A percentile compares a stretch with the other conserved stretches of the same genome.
Conservation (phyloP, 1,284 basidiomycete species). For the Melampsora larici-populina region DNA sequence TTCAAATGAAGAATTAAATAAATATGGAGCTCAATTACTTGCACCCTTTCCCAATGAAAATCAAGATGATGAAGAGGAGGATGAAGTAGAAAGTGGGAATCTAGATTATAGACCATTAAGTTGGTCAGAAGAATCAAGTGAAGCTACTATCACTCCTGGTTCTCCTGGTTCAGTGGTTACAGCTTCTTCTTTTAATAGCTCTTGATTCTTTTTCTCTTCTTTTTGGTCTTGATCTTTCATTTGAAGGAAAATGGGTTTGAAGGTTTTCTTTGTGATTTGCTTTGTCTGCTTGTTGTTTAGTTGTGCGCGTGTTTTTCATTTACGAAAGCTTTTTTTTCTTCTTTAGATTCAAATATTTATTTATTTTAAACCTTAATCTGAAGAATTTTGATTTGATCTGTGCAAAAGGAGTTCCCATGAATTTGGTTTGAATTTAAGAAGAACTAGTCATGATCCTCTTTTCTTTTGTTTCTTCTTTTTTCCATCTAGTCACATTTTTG, state of each 20-base stretch:
- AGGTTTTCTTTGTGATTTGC: background rate
- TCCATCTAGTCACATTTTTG: too few species aligned
- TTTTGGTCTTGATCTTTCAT: background rate
- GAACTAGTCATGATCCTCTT: too few species aligned
- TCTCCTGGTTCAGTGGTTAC: background rate
- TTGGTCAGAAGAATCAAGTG: background rate
- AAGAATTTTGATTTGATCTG: too few species aligned
- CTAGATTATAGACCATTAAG: background rate
- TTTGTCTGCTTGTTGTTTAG: too few species aligned
- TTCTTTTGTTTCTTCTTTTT: too few species aligned
- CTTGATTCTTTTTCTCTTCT: background rate
- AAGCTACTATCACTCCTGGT: background rate
- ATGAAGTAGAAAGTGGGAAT: background rate
- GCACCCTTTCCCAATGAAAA: background rate
- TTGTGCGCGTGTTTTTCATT: too few species aligned
- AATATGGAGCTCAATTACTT: constrained; percentile 82
- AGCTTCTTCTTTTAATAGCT: background rate
- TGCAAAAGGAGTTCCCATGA: too few species aligned
- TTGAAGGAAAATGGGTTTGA: background rate
- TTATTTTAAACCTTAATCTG: too few species aligned
- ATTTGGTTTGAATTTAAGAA: too few species aligned
- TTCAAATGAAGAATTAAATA: constrained; percentile 84
- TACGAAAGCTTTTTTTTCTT: too few species aligned
- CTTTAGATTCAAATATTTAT: too few species aligned
- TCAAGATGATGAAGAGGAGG: background rate